A percentile compares a stretch with the other conserved stretches of the same genome.
These are phyloP conservation scores for Mortierella polycephala DNA, from an alignment of 371 early-diverging fungal genomes.

Conservation along the genomic window DNA sequence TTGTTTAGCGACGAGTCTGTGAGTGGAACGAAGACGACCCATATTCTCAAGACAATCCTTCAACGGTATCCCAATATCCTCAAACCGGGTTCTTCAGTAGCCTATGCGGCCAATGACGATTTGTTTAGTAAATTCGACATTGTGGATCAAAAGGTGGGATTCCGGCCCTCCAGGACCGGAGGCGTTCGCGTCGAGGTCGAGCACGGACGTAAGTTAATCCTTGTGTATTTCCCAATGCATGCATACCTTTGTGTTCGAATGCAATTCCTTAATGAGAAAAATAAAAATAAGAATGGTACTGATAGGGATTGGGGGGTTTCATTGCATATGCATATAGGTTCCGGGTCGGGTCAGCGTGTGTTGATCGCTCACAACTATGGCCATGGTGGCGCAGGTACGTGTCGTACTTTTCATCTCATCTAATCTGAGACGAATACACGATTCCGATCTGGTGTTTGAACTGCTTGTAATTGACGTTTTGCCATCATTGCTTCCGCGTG, in stretches of 20 bases:
- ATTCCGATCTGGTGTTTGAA: background rate
- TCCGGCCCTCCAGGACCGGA: slow-evolving; percentile 76
- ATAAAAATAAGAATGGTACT: background rate
- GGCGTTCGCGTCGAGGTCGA: slow-evolving; percentile 81
- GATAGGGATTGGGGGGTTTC: background rate
- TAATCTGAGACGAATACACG: too few species aligned
- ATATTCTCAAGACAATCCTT: slow-evolving; percentile 60
- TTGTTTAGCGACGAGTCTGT: slow-evolving; percentile 42
- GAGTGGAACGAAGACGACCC: slow-evolving; percentile 47
- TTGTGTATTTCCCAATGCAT: background rate
- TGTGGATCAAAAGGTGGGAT: slow-evolving; percentile 73
- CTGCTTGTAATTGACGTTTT: background rate
- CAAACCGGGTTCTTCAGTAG: slow-evolving; percentile 57
- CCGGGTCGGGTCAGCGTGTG: slow-evolving; percentile 56
- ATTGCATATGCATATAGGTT: slow-evolving; percentile 20
- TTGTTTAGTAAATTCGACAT: slow-evolving; percentile 59
- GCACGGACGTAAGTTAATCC: slow-evolving; percentile 55
- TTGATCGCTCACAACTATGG: slow-evolving; percentile 82
- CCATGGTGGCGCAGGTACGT: slow-evolving; percentile 79
- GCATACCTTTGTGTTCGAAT: background rate
- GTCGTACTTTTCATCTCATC: background rate
- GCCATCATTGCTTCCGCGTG: background rate
- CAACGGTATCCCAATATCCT: slow-evolving; percentile 63
- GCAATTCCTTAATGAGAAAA: slow-evolving; percentile 4
- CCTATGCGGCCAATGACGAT: slow-evolving; percentile 55